Evolutionary conservation across 192 early-diverging fungal genomes (phyloP).

Genomic region (Phlyctochytrium arcticum): DNA sequence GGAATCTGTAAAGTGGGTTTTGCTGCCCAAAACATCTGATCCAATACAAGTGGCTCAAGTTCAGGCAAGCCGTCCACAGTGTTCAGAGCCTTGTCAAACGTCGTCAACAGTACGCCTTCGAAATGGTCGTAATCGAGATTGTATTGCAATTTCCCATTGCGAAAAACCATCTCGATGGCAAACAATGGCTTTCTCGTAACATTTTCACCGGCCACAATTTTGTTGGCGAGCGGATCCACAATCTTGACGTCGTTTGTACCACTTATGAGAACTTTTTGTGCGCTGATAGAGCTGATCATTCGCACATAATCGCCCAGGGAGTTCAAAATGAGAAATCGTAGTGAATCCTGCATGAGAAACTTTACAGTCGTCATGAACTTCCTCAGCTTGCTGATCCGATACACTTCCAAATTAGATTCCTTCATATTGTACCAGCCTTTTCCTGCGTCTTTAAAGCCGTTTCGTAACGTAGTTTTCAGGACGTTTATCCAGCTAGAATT

Average conservation of each 20-base stretch:
- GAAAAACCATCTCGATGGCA: slow-evolving; percentile 50
- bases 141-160: slow-evolving; percentile 49
- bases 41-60: slow-evolving; percentile 54
- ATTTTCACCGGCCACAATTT: slow-evolving; percentile 5
- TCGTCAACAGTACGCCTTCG: slow-evolving; percentile 37
- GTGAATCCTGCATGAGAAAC: slow-evolving; percentile 62
- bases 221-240: slow-evolving; percentile 7
- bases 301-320: slow-evolving; percentile 49
- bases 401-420: slow-evolving; percentile 59
- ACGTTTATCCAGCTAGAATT: slow-evolving; percentile 45
- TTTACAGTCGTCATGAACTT: slow-evolving; percentile 61
- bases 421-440: slow-evolving; percentile 67
- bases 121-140: slow-evolving; percentile 42
- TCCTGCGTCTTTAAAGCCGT: slow-evolving; percentile 58
- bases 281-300: slow-evolving; percentile 39
- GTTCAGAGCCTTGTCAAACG: slow-evolving; percentile 53
- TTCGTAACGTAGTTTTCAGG: slow-evolving; percentile 44
- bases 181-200: slow-evolving; percentile 46
- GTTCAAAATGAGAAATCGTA: slow-evolving; percentile 51
- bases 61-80: slow-evolving; percentile 52
- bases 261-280: slow-evolving; percentile 43
- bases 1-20: slow-evolving; percentile 50
- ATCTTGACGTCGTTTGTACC: slow-evolving; percentile 58
- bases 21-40: slow-evolving; percentile 61
- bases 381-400: slow-evolving; percentile 52